Evolutionary conservation across 2,329 filamentous ascomycete genomes (phyloP).

Genomic region (Fusarium duplospermum): DNA sequence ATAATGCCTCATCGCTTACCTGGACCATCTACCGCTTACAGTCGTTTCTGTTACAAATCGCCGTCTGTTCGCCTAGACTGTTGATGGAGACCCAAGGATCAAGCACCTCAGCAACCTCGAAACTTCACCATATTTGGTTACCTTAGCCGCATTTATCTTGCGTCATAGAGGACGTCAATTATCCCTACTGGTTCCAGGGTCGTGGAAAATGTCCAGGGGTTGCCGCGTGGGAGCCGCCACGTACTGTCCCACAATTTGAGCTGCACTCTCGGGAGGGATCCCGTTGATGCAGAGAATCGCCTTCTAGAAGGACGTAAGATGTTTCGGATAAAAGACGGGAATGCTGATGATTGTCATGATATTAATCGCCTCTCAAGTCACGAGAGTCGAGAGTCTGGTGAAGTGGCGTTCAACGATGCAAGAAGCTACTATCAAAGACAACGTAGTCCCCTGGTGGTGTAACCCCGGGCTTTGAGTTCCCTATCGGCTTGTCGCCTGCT

Average conservation of each 20-base stretch:
- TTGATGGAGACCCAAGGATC: not conserved
- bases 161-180: not conserved
- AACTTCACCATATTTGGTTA: not conserved
- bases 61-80: not conserved
- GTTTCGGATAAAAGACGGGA: not conserved
- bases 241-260: not conserved
- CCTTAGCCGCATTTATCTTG: not conserved
- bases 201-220: not conserved
- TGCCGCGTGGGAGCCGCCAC: not conserved
- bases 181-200: not conserved
- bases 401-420: not conserved
- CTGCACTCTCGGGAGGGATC: not conserved
- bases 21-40: not conserved
- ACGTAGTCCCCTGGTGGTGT: not conserved
- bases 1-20: not conserved
- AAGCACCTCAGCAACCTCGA: not conserved
- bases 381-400: no score
- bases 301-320: not conserved
- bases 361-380: not conserved
- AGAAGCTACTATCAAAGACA: not conserved
- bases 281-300: not conserved
- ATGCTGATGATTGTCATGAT: not conserved
- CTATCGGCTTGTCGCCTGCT: not conserved
- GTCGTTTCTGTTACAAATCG: constrained; percentile 4
- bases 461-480: not conserved